phyloP scores from a whole-genome alignment of 2,329 filamentous ascomycete genomes.

The Calonectria crousiana region DNA sequence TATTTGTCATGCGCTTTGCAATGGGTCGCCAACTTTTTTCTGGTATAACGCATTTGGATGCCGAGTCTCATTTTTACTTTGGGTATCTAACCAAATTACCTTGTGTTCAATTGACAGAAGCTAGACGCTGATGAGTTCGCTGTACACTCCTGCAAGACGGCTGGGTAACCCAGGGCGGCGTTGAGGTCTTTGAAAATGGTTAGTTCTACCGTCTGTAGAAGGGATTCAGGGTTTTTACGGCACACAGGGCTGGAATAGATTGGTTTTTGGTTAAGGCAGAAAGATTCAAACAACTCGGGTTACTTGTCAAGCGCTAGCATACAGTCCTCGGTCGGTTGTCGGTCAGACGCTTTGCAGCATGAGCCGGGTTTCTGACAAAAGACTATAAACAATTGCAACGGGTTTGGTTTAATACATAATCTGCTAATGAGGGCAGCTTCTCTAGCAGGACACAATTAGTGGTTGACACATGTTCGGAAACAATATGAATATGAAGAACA shows the following conservation, averaged over 20 bases:
- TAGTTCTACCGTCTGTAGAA: background rate
- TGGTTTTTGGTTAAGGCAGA: background rate
- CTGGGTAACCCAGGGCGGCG: background rate
- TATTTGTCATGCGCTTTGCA: background rate
- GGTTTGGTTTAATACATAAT: too few relatives aligned
- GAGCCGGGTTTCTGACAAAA: too few relatives aligned
- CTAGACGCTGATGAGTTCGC: background rate
- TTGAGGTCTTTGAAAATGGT: background rate
- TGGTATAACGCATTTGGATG: background rate
- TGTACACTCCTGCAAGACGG: background rate
- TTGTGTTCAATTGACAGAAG: background rate
- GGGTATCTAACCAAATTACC: background rate
- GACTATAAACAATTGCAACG: too few relatives aligned
- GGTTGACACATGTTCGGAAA: too few relatives aligned
- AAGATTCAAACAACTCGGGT: too few relatives aligned
- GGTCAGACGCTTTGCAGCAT: too few relatives aligned
- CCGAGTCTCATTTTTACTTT: background rate
- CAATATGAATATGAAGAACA: too few relatives aligned
- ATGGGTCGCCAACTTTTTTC: background rate
- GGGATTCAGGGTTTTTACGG: background rate
- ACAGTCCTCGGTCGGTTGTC: too few relatives aligned
- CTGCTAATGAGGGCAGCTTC: too few relatives aligned
- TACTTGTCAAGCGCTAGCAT: too few relatives aligned
- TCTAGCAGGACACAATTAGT: too few relatives aligned
- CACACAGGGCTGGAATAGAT: background rate